Base-by-base conservation (phyloP, 768 basidiomycete species). In the Russula lepida region DNA sequence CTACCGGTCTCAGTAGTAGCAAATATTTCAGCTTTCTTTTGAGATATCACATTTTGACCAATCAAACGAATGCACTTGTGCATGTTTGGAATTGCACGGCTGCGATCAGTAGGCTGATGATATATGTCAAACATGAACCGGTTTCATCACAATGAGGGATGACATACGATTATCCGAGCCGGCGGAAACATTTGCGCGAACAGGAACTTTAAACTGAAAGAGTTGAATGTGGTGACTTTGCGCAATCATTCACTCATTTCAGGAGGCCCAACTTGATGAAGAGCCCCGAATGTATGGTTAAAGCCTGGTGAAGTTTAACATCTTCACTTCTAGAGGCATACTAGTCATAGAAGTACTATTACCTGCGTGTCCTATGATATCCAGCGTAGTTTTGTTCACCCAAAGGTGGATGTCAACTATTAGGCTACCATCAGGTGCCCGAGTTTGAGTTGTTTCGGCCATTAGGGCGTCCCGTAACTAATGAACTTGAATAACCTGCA, bases 11-110 rank as follows among this genome's bases (percentile, higher is more conserved):
- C 71, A 8, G 69, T 69, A 27, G 72, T 62, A 44, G 69, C 67
- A 12, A 66, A 59, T 7, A 77, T 71, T 11, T 67, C 71, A 3
- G 70, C 70, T 64, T 74, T 76, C 68, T 69, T 73, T 65, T 71
- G 65, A 9, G 66, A 65, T 30, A 74, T 68, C 35, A 74, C 61
- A n/a, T 69, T 52, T 47, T 62, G 52, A 27, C 74, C 74, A 21
- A 75, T 67, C 4, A 69, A 66, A 3, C 56, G 62, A 68, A 71
- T 68, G 39, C 63, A 13, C 3, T 28, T 8, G 2, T 51, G 32
- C 12, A 53, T 65, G 25, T 5, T 43, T 13, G 39, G 15, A 21
- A 49, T 12, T 6, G 51, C 56, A 39, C 53, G 61, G 6, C 32
- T 49, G 32, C 56, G 61, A 4, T 51, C 56, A 23, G 56, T 58